These are phyloP conservation scores for Fomes fomentarius DNA, from an alignment of 1,284 basidiomycete species.

Conservation along the genomic window DNA sequence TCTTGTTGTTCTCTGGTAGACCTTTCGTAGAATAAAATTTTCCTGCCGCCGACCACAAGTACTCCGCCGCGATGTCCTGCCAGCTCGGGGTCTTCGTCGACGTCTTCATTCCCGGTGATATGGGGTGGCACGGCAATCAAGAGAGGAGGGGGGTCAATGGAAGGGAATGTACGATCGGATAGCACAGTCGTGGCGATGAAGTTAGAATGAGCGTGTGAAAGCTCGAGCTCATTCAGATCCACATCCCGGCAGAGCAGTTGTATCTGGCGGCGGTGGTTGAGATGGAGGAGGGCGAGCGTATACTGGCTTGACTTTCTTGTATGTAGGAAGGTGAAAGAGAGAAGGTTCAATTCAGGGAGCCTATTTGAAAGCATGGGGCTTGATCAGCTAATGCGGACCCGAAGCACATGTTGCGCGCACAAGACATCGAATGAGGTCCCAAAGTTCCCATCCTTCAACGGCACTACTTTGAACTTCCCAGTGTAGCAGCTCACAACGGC, in stretches of 20 bases:
- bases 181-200: conserved; percentile 45
- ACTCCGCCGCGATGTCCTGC: conserved; percentile 58
- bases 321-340: conserved; percentile 71
- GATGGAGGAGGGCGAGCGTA: conserved; percentile 68
- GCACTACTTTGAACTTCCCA: conserved; percentile 68
- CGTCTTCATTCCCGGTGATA: conserved; percentile 29
- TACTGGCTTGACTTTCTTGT: conserved; percentile 41
- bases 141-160: conserved; percentile 43
- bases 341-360: conserved; percentile 74
- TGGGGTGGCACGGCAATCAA: conserved; percentile 51
- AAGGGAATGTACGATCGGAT: conserved; percentile 31
- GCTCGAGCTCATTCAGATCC: conserved; percentile 48
- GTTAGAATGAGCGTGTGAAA: conserved; percentile 54
- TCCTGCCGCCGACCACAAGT: conserved; percentile 68
- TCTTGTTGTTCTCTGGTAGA: conserved; percentile 48
- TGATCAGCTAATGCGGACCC: too few species aligned
- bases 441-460: conserved; percentile 53
- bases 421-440: conserved; percentile 63
- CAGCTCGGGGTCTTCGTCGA: conserved; percentile 33
- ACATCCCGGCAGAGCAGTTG: conserved; percentile 66
- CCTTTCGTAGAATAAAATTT: conserved; percentile 62
- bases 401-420: too few species aligned
- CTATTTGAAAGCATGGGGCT: background rate
- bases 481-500: conserved; percentile 66
- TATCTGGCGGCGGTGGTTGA: conserved; percentile 63